Evolutionary conservation across 2,329 filamentous ascomycete genomes (phyloP).

Genomic region (Akanthomyces dipterigenus): DNA sequence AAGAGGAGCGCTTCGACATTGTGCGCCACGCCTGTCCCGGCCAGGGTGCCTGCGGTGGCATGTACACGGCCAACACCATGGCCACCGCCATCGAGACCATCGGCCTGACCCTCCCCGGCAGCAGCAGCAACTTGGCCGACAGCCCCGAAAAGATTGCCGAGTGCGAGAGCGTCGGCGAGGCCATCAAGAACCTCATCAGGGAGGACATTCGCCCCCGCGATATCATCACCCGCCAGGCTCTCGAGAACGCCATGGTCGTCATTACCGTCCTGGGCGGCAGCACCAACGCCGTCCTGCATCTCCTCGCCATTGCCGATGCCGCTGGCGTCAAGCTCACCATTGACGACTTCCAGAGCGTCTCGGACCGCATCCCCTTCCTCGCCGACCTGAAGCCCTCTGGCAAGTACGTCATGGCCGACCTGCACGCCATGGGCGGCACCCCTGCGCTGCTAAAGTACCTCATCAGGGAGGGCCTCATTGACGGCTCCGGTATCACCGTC

Average conservation of each 20-base stretch:
- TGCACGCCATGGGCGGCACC: slow-evolving; percentile 81
- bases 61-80: slow-evolving; percentile 87
- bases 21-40: slow-evolving; percentile 75
- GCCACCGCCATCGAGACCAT: slow-evolving; percentile 77
- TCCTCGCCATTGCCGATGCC: slow-evolving; percentile 77
- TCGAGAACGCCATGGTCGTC: slow-evolving; percentile 79
- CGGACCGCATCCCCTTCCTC: slow-evolving; percentile 70
- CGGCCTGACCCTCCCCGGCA: slow-evolving; percentile 75
- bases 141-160: slow-evolving; percentile 64
- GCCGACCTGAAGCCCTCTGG: slow-evolving; percentile 81
- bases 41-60: slow-evolving; percentile 65
- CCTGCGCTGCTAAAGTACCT: slow-evolving; percentile 84
- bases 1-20: slow-evolving; percentile 89
- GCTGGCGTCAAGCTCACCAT: slow-evolving; percentile 77
- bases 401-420: slow-evolving; percentile 78
- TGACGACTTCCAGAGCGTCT: slow-evolving; percentile 79
- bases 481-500: slow-evolving; percentile 74
- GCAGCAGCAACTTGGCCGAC: slow-evolving; percentile 72
- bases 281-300: slow-evolving; percentile 78
- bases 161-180: slow-evolving; percentile 63
- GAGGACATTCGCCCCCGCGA: slow-evolving; percentile 73
- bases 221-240: slow-evolving; percentile 72
- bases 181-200: slow-evolving; percentile 66
- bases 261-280: slow-evolving; percentile 78
- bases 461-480: slow-evolving; percentile 72